Evolutionary conservation across 1,139 yeast species (phyloP).

Genomic region (Yamadazyma spencermartinsiae): DNA sequence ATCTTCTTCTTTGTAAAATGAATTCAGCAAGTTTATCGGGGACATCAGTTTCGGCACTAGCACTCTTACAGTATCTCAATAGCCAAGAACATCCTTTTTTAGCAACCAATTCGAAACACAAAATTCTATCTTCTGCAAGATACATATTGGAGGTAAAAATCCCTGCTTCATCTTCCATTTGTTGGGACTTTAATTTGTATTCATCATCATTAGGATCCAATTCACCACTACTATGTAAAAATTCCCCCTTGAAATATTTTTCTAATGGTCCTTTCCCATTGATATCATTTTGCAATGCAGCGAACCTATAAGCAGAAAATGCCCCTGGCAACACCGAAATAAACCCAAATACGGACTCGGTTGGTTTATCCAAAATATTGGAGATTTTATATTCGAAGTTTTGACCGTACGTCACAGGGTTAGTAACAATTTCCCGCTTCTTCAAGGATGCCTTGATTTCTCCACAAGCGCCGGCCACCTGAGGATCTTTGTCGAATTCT

Average conservation of each 20-base stretch:
- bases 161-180: conserved; percentile 47
- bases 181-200: conserved; percentile 38
- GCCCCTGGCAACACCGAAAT: conserved; percentile 51
- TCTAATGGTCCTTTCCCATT: conserved; percentile 49
- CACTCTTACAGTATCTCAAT: conserved; percentile 47
- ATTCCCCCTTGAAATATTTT: conserved; percentile 51
- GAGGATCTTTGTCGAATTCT: conserved; percentile 48
- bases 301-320: conserved; percentile 44
- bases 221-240: conserved; percentile 46
- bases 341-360: conserved; percentile 48
- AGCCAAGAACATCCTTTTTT: conserved; percentile 46
- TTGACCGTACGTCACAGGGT: conserved; percentile 49
- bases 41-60: conserved; percentile 52
- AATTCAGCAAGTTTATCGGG: conserved; percentile 49
- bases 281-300: conserved; percentile 44
- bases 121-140: conserved; percentile 51
- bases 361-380: conserved; percentile 48
- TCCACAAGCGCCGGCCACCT: conserved; percentile 54
- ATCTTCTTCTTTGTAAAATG: conserved; percentile 50
- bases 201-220: conserved; percentile 50
- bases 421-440: conserved; percentile 42
- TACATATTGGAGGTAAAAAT: conserved; percentile 53
- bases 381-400: conserved; percentile 50
- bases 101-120: conserved; percentile 51
- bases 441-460: conserved; percentile 47